Percentiles rank a stretch among this genome's conserved stretches.
Evolutionary conservation across 345 rosid genomes (phyloP).

Genomic region (Garcia nutans): DNA sequence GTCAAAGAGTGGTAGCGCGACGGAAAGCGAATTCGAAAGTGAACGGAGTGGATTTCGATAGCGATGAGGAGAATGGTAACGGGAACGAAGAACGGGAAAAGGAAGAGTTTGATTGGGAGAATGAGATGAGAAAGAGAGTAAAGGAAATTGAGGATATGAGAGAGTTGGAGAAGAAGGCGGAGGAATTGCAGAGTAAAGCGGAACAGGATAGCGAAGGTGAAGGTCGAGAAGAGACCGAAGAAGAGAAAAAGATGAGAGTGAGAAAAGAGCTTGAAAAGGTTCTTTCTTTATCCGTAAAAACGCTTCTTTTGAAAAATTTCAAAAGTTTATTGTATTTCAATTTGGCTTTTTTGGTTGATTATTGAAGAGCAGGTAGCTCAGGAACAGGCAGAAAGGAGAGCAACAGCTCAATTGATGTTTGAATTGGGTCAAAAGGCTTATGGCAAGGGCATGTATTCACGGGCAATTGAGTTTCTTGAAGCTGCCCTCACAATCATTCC

Average conservation of each 20-base stretch:
- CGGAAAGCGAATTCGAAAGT: conserved; percentile 64
- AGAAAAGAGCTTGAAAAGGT: conserved; percentile 90
- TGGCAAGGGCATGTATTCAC: conserved; percentile 87
- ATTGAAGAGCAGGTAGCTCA: conserved; percentile 65
- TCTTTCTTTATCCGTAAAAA: neutral
- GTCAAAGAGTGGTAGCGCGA: conserved; percentile 39
- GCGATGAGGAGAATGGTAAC: conserved; percentile 43
- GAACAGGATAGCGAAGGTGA: conserved; percentile 39
- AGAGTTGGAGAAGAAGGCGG: conserved; percentile 86
- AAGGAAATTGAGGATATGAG: conserved; percentile 81
- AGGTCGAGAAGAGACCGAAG: conserved; percentile 66
- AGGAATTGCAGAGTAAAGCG: conserved; percentile 65
- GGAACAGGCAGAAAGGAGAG: conserved; percentile 92
- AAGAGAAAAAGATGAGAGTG: conserved; percentile 79
- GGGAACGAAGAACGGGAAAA: conserved; percentile 48
- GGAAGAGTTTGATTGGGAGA: conserved; percentile 54
- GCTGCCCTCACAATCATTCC: conserved; percentile 90
- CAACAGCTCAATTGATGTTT: conserved; percentile 86
- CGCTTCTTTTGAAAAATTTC: neutral
- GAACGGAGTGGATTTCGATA: conserved; percentile 72
- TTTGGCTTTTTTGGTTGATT: neutral
- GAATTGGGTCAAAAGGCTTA: conserved; percentile 94
- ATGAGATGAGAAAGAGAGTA: conserved; percentile 69
- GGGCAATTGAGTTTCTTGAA: conserved; percentile 89
- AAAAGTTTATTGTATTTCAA: neutral